Evolutionary conservation across 805 yeast species (phyloP), one percentile per base, ranked within the genome.

Genomic region (Metschnikowia anglica): DNA sequence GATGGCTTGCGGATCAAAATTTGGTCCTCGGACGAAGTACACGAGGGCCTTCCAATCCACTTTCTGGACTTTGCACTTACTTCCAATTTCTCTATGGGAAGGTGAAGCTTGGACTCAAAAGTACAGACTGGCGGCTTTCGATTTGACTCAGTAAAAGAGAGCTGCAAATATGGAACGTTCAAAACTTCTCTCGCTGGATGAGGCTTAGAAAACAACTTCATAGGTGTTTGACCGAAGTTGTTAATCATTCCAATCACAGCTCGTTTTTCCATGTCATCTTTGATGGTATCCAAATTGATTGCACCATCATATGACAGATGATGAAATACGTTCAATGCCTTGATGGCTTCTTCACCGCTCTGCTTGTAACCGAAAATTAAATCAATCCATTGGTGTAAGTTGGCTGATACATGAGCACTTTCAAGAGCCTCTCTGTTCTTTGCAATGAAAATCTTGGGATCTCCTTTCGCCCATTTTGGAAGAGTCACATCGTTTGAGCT

Each of bases 221-320:
- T 57, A 1, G 97, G 97, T 0, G 95, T 88, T 58, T 88, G 97
- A 0, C 97, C 97, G 70, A 88, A 88, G 61, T 88, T 88, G 58
- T 89, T 93, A 39, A 88, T 88, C 53, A 85, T 85, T 1, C 95
- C 90, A 17, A 88, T 84, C 2, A 85, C 73, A 1, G 95, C 91
- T 28, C 80, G 70, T 49, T 82, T 74, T 61, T 88, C 95, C 47
- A 76, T 72, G 27, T 81, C 88, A 56, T 88, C 90, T 46, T 77
- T 72, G 43, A 88, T 83, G 17, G 72, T 73, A 47, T 87, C 95
- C 41, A 88, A 65, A 58, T 88, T 80, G 15, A 86, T 81, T 0
- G 90, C 87, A 2, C 96, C 96, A 41, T 83, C 83, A 57, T 88
- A 88, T 43, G 96, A 86, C 49, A 85, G 69, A 59, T 83, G 86